phyloP scores from a whole-genome alignment of 2,329 filamentous ascomycete genomes.

The Sclerotinia sclerotiorum region DNA sequence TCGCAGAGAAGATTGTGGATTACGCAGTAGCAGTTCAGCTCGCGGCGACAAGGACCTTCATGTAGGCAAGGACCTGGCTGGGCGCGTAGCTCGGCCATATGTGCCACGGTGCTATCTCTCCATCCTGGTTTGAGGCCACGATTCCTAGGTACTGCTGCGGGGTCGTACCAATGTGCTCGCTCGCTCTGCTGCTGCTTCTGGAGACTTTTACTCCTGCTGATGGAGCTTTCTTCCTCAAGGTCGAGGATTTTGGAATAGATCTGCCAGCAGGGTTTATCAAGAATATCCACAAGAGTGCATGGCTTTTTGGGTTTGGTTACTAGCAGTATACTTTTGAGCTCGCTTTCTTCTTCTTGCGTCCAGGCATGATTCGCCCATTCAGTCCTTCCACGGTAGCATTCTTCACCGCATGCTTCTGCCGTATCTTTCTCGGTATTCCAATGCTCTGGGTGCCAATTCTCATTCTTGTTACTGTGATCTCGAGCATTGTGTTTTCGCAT shows the following conservation, averaged over 20 bases:
- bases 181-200: constrained; percentile 15
- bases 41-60: constrained; percentile 60
- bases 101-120: constrained; percentile 32
- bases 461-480: constrained; percentile 8
- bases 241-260: constrained; percentile 30
- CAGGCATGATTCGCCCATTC: constrained; percentile 1
- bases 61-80: constrained; percentile 61
- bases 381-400: neutral
- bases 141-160: constrained; percentile 27
- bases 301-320: constrained; percentile 30
- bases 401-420: neutral
- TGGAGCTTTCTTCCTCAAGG: neutral
- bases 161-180: constrained; percentile 38
- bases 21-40: constrained; percentile 60
- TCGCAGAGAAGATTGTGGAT: constrained; percentile 65
- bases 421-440: constrained; percentile 12
- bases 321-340: constrained; percentile 26
- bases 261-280: constrained; percentile 35
- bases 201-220: neutral
- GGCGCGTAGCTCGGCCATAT: constrained; percentile 41
- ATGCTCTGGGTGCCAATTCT: constrained; percentile 5
- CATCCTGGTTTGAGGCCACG: constrained; percentile 30
- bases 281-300: constrained; percentile 26
- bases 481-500: constrained; percentile 28
- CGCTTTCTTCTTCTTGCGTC: constrained; percentile 4